Evolutionary conservation across 345 rosid genomes (phyloP).

Genomic region (Brassica nigra): DNA sequence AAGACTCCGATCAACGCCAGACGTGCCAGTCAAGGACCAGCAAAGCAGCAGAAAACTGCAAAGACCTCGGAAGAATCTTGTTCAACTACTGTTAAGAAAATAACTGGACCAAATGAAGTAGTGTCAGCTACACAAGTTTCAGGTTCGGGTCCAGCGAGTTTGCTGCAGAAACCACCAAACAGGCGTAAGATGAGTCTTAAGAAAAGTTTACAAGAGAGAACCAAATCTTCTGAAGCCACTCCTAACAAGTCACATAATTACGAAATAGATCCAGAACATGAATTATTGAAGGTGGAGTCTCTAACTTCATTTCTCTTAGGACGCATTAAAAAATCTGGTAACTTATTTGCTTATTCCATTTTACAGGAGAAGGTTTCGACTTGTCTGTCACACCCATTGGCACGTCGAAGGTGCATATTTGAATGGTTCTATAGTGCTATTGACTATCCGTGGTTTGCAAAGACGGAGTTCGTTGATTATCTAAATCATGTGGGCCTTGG

Average conservation of each 20-base stretch:
- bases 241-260: slow-evolving; percentile 41
- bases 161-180: slow-evolving; percentile 51
- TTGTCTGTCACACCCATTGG: slow-evolving; percentile 63
- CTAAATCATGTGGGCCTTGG: slow-evolving; percentile 90
- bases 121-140: slow-evolving; percentile 50
- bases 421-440: slow-evolving; percentile 98
- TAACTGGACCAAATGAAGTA: slow-evolving; percentile 36
- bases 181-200: slow-evolving; percentile 67
- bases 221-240: slow-evolving; percentile 45
- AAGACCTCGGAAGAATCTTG: slow-evolving; percentile 44
- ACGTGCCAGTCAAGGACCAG: slow-evolving; percentile 46
- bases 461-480: slow-evolving; percentile 88
- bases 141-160: slow-evolving; percentile 41
- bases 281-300: slow-evolving; percentile 56
- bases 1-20: slow-evolving; percentile 41
- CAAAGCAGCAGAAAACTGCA: slow-evolving; percentile 51
- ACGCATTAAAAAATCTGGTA: slow-evolving; percentile 18
- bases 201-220: slow-evolving; percentile 48
- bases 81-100: slow-evolving; percentile 48
- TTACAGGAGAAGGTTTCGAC: slow-evolving; percentile 67
- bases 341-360: slow-evolving; percentile 19
- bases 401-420: slow-evolving; percentile 80
- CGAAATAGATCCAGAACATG: slow-evolving; percentile 35
- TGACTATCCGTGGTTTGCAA: slow-evolving; percentile 98
- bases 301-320: slow-evolving; percentile 20